phyloP scores from a whole-genome alignment of 1,139 yeast genomes.

The Candida sanyaensis region DNA sequence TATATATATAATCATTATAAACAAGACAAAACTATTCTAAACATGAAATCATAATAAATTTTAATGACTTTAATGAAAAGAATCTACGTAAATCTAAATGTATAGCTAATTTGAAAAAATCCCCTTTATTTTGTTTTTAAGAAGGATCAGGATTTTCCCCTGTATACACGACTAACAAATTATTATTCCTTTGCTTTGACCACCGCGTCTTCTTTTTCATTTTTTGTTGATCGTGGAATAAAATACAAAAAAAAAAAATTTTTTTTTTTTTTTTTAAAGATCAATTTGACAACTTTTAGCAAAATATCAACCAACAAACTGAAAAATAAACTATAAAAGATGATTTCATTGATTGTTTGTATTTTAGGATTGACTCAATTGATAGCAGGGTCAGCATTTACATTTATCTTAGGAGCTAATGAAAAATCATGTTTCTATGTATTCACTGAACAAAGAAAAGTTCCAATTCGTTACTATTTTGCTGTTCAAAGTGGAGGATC shows the following conservation, averaged over 20 bases:
- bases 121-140: no score
- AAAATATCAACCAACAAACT: not conserved
- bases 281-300: no score
- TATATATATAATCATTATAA: not conserved
- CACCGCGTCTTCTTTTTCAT: constrained; percentile 5
- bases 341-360: constrained; percentile 18
- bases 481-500: constrained; percentile 92
- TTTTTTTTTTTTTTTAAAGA: no score
- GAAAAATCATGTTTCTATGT: constrained; percentile 78
- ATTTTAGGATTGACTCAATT: constrained; percentile 28
- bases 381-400: constrained; percentile 61
- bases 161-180: not conserved
- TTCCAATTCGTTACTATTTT: constrained; percentile 78
- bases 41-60: no score
- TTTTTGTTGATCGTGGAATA: not conserved
- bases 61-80: no score
- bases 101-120: no score
- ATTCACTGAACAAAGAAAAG: constrained; percentile 62
- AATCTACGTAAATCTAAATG: no score
- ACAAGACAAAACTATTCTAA: not conserved
- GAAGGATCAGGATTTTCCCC: not conserved
- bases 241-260: not conserved
- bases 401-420: constrained; percentile 77
- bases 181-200: not conserved
- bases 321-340: constrained; percentile 11